Base-by-base conservation (phyloP, 345 rosid genomes). In the Conringia planisiliqua region DNA sequence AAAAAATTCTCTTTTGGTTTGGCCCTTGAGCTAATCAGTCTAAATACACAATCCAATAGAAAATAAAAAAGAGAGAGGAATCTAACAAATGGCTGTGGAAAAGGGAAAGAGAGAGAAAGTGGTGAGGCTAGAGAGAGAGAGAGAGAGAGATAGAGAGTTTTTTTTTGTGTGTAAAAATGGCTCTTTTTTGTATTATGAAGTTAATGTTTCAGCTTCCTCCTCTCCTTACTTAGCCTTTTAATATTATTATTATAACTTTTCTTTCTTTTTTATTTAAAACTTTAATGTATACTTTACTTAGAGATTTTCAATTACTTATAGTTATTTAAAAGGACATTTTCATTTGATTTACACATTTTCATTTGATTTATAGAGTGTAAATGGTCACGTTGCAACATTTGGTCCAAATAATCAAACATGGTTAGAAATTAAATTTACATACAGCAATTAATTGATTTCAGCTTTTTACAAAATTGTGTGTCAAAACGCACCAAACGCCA, bases 71-170 rank as follows among this genome's bases (percentile, higher is more conserved):
- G 84, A 77, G 75, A 64, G 82, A 79, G 81, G 92, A 86, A 90
- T 85, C 92, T 88, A 79, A 86, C 82, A 82, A 89, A 89, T 89
- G 91, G 86, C 73, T 73, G 80, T 78, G 77, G 81, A 71, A 85
- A 72, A 74, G 68, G 16, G 4, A 52, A 61, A 79, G 82, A 74
- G 82, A 74, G 75, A 79, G 76, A 64, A 59, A 63, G 32, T 52
- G 51, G 57, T 62, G 78, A 62, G 82, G 66, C 46, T 65, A 55
- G 12, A 76, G 74, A 77, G 76, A 52, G 59, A 67, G 70, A 33
- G 74, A 39, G 32, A 9, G 67, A 44, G 50, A 39, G 66, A 4
- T 30, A 4, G 33, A 4, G 6, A 30, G 6, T n/a, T 32, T 29
- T 30, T 59, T 33, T 16, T 63, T 66, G 29, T 17, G 10, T 77